Conservation (phyloP, 2,329 filamentous ascomycete genomes). For the Cryphonectria nitschkei region DNA sequence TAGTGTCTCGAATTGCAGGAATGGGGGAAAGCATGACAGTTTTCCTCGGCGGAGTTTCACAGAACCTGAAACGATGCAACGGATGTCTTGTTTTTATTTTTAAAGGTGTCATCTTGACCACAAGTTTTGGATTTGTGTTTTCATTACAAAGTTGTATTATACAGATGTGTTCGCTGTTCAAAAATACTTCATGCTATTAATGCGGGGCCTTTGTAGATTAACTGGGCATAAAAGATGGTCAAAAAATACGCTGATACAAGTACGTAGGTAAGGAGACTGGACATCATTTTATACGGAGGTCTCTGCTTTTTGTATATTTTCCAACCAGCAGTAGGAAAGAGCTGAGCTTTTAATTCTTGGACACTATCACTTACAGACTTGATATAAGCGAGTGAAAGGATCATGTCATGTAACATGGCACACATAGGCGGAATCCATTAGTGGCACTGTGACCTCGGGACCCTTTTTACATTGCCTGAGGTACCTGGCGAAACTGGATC, state of each 20-base stretch:
- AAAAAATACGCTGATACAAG: not conserved
- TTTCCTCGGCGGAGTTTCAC: not conserved
- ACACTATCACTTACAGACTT: not conserved
- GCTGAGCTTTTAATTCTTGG: not conserved
- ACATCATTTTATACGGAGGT: not conserved
- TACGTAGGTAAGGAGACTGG: not conserved
- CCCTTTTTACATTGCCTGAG: not conserved
- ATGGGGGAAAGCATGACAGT: not conserved
- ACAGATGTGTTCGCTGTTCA: not conserved
- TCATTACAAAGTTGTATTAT: too few relatives aligned
- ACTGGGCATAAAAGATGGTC: not conserved
- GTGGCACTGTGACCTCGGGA: too few relatives aligned
- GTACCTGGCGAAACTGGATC: not conserved
- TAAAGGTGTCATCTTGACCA: not conserved
- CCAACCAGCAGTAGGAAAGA: not conserved
- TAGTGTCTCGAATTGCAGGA: not conserved
- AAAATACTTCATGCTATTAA: not conserved
- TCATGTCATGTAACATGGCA: not conserved
- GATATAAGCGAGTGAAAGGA: not conserved
- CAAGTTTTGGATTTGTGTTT: not conserved
- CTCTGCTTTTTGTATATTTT: not conserved
- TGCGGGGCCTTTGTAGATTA: not conserved
- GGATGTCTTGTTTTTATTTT: not conserved
- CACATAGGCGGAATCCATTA: not conserved
- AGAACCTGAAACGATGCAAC: not conserved